Conservation (phyloP, 2,329 filamentous ascomycete species). For the Scytalidium lignicola region DNA sequence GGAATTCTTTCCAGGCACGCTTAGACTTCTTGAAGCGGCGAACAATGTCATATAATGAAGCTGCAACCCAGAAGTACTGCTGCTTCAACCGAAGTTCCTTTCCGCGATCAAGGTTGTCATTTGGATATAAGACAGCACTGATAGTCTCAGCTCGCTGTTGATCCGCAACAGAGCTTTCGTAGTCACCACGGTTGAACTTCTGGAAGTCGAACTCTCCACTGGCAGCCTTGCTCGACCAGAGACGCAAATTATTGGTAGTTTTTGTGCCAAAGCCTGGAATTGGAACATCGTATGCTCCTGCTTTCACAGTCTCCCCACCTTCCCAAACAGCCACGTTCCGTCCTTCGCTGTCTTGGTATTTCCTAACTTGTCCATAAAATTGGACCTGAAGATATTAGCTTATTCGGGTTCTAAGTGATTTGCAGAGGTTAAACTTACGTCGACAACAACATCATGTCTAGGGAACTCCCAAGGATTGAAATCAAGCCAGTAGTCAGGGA, state of each 20-base stretch:
- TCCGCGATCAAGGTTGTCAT: slow-evolving; percentile 92
- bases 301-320: slow-evolving; percentile 85
- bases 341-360: slow-evolving; percentile 68
- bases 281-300: slow-evolving; percentile 87
- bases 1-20: slow-evolving; percentile 84
- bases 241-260: slow-evolving; percentile 91
- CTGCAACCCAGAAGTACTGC: slow-evolving; percentile 99
- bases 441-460: slow-evolving; percentile 88
- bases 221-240: slow-evolving; percentile 97
- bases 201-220: slow-evolving; percentile 99
- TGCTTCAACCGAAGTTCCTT: slow-evolving; percentile 98
- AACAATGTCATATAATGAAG: slow-evolving; percentile 92
- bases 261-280: slow-evolving; percentile 86
- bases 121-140: slow-evolving; percentile 93
- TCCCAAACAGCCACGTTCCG: slow-evolving; percentile 78
- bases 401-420: not conserved
- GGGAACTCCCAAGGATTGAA: slow-evolving; percentile 99
- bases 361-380: slow-evolving; percentile 85
- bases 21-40: slow-evolving; percentile 97
- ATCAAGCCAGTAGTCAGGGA: slow-evolving; percentile 98
- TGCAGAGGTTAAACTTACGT: slow-evolving; percentile 45
- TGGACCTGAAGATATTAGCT: slow-evolving; percentile 52
- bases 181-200: slow-evolving; percentile 98
- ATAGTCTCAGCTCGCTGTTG: slow-evolving; percentile 99
- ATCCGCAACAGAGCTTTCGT: slow-evolving; percentile 93